Evolutionary conservation across 2,329 filamentous ascomycete genomes (phyloP), one percentile per base, ranked within the genome.

Genomic region (Monosporascus sp.): DNA sequence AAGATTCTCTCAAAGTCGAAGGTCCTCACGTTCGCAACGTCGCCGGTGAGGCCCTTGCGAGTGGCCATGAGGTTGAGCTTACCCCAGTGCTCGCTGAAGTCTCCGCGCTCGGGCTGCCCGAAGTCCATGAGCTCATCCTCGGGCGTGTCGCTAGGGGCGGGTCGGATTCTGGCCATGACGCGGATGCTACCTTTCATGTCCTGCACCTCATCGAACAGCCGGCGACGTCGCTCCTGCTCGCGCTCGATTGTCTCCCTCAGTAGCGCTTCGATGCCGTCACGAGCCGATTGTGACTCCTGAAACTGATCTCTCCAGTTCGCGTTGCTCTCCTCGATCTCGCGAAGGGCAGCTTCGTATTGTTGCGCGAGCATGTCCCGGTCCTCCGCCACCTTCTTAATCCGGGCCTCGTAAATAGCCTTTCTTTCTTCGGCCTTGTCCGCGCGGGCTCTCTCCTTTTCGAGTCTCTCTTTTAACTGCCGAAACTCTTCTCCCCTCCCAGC

Each of bases 171-270:
- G 65, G 91, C 96, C 81, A 97, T 97, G 55, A 97, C 93, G 22
- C 94, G 86, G 63, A 99, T 97, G 65, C 97, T 97, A 60, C 94
- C 94, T 70, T 96, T 96, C 54, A 97, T 80, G 65, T 96, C 91
- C 67, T 97, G 90, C 47, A 97, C 91, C 67, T 94, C 91, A 70
- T 96, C 96, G 75, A 97, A 95, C 0, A 97, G 79, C 57, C 91
- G 89, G 8, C 92, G 82, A 11, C 17, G 42, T 20, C 91, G 83
- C 45, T 96, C 77, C 1, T 88, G 91, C 71, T 97, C 91, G 66
- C 96, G 91, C 62, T 86, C 88, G 57, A 93, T 85, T 38, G 97
- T 76, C 65, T 93, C 18, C 20, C 20, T 46, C 3, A 52, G 46
- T 2, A n/a, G 1, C 25, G 14, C 20, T n/a, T 55, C 56, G 15